These are phyloP conservation scores for Penicillium dipodomyicola DNA, from an alignment of 495 filamentous ascomycete species.

Conservation along the genomic window DNA sequence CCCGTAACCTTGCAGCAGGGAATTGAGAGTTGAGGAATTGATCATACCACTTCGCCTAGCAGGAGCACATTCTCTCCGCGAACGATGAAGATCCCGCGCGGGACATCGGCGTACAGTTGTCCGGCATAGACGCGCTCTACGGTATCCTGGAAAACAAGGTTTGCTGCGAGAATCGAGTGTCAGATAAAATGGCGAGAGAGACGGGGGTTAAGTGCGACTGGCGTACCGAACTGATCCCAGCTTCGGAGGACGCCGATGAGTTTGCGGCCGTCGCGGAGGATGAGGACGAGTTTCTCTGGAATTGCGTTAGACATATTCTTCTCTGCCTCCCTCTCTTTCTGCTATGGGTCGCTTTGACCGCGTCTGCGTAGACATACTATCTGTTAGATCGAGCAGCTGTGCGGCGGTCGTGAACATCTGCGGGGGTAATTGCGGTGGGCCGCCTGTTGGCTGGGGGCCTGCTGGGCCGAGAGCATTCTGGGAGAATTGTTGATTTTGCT, in stretches of 20 bases:
- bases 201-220: conserved; percentile 3
- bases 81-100: conserved; percentile 81
- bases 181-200: conserved; percentile 12
- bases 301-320: conserved; percentile 6
- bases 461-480: conserved; percentile 26
- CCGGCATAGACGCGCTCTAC: conserved; percentile 78
- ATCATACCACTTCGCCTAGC: conserved; percentile 78
- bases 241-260: conserved; percentile 87
- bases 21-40: neutral
- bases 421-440: conserved; percentile 52
- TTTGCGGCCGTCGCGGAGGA: conserved; percentile 89
- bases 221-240: conserved; percentile 96
- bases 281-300: conserved; percentile 86
- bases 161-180: conserved; percentile 55
- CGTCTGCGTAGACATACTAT: conserved; percentile 59
- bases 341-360: neutral
- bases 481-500: conserved; percentile 28
- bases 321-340: neutral
- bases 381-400: conserved; percentile 89
- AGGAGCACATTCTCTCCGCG: conserved; percentile 91
- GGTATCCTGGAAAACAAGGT: conserved; percentile 89
- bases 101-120: conserved; percentile 73
- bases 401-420: conserved; percentile 99
- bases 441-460: conserved; percentile 28
- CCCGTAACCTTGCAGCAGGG: neutral